Evolutionary conservation across 768 basidiomycete genomes (phyloP).

Genomic region (Neoboletus brunneissimus): DNA sequence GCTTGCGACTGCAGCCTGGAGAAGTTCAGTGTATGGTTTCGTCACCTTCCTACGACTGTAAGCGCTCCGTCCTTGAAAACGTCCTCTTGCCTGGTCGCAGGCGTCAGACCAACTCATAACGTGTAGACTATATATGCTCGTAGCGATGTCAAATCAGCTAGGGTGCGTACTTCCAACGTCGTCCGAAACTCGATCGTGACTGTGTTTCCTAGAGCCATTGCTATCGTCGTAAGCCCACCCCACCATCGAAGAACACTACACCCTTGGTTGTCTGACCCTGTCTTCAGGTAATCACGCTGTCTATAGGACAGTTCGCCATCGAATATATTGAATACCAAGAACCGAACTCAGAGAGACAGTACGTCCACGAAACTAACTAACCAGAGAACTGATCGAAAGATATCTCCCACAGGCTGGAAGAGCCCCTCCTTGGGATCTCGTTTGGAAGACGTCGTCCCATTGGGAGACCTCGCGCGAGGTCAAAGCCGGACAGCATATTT

Average conservation of each 20-base stretch:
- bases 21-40: slow-evolving; percentile 51
- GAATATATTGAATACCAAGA: slow-evolving; percentile 33
- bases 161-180: slow-evolving; percentile 44
- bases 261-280: not conserved
- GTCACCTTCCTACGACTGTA: slow-evolving; percentile 63
- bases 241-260: not conserved
- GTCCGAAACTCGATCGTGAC: slow-evolving; percentile 7
- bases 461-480: slow-evolving; percentile 42
- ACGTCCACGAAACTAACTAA: slow-evolving; percentile 1
- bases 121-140: slow-evolving; percentile 65
- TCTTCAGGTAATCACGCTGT: slow-evolving; percentile 52
- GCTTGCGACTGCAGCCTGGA: slow-evolving; percentile 49
- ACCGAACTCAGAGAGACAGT: slow-evolving; percentile 19
- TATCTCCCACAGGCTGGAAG: slow-evolving; percentile 16
- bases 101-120: not conserved
- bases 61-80: slow-evolving; percentile 19
- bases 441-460: slow-evolving; percentile 4
- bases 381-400: not conserved
- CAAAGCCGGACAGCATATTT: slow-evolving; percentile 57
- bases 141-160: slow-evolving; percentile 69
- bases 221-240: slow-evolving; percentile 19
- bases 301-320: slow-evolving; percentile 56
- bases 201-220: slow-evolving; percentile 20
- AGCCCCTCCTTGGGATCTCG: slow-evolving; percentile 22
- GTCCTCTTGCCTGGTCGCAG: not conserved